Evolutionary conservation across 352 stramenopile species (phyloP).

Genomic region (Globisporangium lucens): DNA sequence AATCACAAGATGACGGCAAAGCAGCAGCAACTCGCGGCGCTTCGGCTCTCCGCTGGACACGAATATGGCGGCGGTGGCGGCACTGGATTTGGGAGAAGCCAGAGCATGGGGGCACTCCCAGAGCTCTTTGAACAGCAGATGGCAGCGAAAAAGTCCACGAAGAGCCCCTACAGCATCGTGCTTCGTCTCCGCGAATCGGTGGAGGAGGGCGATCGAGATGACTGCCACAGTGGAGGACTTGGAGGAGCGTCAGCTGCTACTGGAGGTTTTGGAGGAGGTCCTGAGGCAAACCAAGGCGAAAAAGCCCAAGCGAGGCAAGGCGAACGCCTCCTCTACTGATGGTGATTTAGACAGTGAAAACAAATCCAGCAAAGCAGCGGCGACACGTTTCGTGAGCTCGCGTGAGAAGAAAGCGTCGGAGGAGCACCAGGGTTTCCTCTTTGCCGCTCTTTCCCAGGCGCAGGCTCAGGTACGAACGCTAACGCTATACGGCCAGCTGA

Average conservation of each 20-base stretch:
- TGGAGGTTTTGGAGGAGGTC: neutral
- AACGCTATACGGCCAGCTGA: neutral
- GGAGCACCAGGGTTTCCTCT: slow-evolving; percentile 56
- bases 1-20: slow-evolving; percentile 11
- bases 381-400: slow-evolving; percentile 43
- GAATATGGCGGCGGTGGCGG: slow-evolving; percentile 20
- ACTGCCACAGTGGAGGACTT: neutral
- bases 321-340: neutral
- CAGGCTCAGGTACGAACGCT: slow-evolving; percentile 42
- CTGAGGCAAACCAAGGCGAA: slow-evolving; percentile 1
- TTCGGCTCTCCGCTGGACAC: slow-evolving; percentile 15
- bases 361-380: slow-evolving; percentile 1
- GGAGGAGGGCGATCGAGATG: neutral
- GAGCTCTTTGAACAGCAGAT: slow-evolving; percentile 38
- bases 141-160: slow-evolving; percentile 22
- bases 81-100: slow-evolving; percentile 27
- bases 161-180: slow-evolving; percentile 60
- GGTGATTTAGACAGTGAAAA: slow-evolving; percentile 2
- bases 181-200: slow-evolving; percentile 29
- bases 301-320: slow-evolving; percentile 2
- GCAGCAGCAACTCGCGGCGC: slow-evolving; percentile 42
- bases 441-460: slow-evolving; percentile 54
- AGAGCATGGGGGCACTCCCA: slow-evolving; percentile 39
- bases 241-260: neutral
- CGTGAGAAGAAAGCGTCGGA: slow-evolving; percentile 50